Conservation (phyloP, 2,329 filamentous ascomycete genomes). For the Fusarium goolgardi region DNA sequence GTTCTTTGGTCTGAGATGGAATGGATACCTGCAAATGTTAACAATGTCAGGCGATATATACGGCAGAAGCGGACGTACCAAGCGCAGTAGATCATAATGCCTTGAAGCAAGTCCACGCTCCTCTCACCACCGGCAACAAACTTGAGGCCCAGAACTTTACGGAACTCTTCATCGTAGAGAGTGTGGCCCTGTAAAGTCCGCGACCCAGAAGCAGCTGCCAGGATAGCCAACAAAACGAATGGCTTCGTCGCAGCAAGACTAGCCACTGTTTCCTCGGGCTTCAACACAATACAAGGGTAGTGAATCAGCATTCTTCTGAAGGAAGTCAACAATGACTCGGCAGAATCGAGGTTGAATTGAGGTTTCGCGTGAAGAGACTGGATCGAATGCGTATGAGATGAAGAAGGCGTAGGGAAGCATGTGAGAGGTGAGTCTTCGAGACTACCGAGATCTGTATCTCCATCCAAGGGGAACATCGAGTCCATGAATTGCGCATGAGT, state of each 20-base stretch:
- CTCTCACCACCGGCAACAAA: slow-evolving; percentile 68
- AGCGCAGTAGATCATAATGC: slow-evolving; percentile 66
- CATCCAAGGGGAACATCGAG: slow-evolving; percentile 51
- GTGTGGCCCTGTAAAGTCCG: slow-evolving; percentile 63
- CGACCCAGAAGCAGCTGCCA: slow-evolving; percentile 62
- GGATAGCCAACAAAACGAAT: slow-evolving; percentile 65
- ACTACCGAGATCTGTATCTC: slow-evolving; percentile 33
- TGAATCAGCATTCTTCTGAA: slow-evolving; percentile 59
- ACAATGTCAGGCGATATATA: background rate
- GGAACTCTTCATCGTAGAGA: slow-evolving; percentile 68
- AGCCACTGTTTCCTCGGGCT: slow-evolving; percentile 56
- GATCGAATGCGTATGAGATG: slow-evolving; percentile 51
- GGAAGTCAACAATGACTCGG: slow-evolving; percentile 56
- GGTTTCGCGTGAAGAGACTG: slow-evolving; percentile 60
- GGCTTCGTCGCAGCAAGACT: slow-evolving; percentile 60
- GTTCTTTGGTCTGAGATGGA: slow-evolving; percentile 64
- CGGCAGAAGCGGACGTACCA: slow-evolving; percentile 57
- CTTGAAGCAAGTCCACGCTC: slow-evolving; percentile 67
- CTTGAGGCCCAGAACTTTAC: slow-evolving; percentile 66
- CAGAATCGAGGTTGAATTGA: slow-evolving; percentile 67
- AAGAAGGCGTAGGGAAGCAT: slow-evolving; percentile 46
- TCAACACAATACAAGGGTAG: slow-evolving; percentile 59
- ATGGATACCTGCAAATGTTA: slow-evolving; percentile 60
- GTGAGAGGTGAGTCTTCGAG: slow-evolving; percentile 39
- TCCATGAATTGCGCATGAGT: slow-evolving; percentile 58